Conservation (phyloP, 768 basidiomycete genomes). For the Lactifluus piperatus region DNA sequence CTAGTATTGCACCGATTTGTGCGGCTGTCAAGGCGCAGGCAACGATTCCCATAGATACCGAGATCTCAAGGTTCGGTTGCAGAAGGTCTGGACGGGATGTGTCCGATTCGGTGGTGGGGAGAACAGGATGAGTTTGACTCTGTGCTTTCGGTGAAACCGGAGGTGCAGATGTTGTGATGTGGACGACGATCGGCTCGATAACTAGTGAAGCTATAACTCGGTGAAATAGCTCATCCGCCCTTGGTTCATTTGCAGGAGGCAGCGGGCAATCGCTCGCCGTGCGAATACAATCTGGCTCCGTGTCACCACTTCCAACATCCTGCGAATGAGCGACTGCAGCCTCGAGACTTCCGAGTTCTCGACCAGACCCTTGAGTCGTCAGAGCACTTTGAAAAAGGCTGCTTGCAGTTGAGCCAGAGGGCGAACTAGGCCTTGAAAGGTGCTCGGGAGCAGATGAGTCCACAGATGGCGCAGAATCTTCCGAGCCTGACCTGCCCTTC, state of each 20-base stretch:
- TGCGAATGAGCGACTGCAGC: neutral
- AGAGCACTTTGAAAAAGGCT: slow-evolving; percentile 74
- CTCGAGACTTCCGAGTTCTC: neutral
- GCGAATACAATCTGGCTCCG: neutral
- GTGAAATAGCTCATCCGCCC: neutral
- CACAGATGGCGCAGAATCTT: slow-evolving; percentile 63
- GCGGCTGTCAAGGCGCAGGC: slow-evolving; percentile 17
- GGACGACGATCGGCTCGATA: slow-evolving; percentile 15
- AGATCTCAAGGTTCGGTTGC: slow-evolving; percentile 14
- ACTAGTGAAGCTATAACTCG: slow-evolving; percentile 13
- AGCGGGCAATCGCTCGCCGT: neutral
- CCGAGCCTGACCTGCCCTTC: slow-evolving; percentile 31
- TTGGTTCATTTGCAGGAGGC: neutral
- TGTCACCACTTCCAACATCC: neutral
- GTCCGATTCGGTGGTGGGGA: neutral
- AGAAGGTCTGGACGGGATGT: neutral
- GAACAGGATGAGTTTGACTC: neutral
- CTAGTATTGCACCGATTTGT: slow-evolving; percentile 10
- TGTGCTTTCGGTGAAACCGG: neutral
- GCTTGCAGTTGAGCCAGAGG: slow-evolving; percentile 39
- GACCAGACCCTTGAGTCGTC: slow-evolving; percentile 1
- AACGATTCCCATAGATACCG: slow-evolving; percentile 12
- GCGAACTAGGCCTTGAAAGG: slow-evolving; percentile 30
- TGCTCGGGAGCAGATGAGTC: slow-evolving; percentile 55
- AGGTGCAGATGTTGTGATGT: slow-evolving; percentile 13